A percentile compares a stretch with the other conserved stretches of the same genome.
Conservation (phyloP, 495 filamentous ascomycete species). For the Friedmanniomyces endolithicus region DNA sequence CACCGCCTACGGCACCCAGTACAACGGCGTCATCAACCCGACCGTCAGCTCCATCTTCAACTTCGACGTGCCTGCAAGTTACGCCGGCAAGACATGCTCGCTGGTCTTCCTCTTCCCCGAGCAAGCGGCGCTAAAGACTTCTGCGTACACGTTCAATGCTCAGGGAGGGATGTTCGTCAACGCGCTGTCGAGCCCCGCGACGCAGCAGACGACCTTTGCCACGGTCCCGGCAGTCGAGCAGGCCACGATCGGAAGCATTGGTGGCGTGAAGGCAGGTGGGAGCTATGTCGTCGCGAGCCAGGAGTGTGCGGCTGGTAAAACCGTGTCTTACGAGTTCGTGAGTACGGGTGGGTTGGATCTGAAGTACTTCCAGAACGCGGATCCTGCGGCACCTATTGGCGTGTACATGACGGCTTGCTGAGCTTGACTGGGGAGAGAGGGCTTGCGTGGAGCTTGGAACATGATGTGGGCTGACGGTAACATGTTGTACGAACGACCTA, state of each 20-base stretch:
- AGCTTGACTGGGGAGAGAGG: not conserved
- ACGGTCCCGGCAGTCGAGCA: conserved; percentile 9
- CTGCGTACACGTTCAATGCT: conserved; percentile 13
- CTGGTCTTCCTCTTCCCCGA: conserved; percentile 26
- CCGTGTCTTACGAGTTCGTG: conserved; percentile 10
- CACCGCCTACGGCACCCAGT: conserved; percentile 23
- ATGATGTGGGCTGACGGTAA: too few species aligned
- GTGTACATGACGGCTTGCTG: conserved; percentile 19
- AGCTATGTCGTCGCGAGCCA: conserved; percentile 13
- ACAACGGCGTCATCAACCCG: conserved; percentile 18
- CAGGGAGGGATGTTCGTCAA: conserved; percentile 23
- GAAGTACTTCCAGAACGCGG: conserved; percentile 22
- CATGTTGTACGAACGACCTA: too few species aligned
- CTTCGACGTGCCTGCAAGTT: conserved; percentile 24
- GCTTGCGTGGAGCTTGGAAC: too few species aligned
- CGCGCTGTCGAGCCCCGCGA: conserved; percentile 19
- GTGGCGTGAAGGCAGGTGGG: conserved; percentile 13
- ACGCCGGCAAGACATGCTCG: conserved; percentile 25
- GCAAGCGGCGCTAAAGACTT: conserved; percentile 16
- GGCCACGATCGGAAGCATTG: not conserved
- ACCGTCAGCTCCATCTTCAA: conserved; percentile 26
- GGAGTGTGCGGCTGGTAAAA: conserved; percentile 14
- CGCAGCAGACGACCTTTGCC: conserved; percentile 18
- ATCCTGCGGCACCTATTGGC: conserved; percentile 17
- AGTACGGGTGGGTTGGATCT: conserved; percentile 14